Percentiles rank a stretch among this genome's conserved stretches.
These are phyloP conservation scores for Micromonas commoda DNA, from an alignment of 139 green algal genomes.

Conservation along the genomic window DNA sequence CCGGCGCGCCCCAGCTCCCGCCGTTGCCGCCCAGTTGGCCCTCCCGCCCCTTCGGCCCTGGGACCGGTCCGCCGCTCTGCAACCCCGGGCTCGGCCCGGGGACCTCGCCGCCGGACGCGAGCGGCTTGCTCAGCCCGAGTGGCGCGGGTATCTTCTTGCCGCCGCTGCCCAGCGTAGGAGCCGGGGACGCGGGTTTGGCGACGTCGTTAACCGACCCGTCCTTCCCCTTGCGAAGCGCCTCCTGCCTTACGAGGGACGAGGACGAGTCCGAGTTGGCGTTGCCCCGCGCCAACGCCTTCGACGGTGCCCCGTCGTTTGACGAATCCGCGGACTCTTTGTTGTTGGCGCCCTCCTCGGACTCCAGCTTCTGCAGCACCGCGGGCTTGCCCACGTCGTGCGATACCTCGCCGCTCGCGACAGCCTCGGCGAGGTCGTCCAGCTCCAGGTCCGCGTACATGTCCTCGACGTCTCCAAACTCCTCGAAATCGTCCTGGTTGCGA, in stretches of 20 bases:
- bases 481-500: slow-evolving; percentile 65
- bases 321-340: background rate
- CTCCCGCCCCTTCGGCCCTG: background rate
- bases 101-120: too few relatives aligned
- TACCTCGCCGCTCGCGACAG: slow-evolving; percentile 40
- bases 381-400: slow-evolving; percentile 6
- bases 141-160: background rate
- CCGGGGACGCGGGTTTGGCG: too few relatives aligned
- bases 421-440: slow-evolving; percentile 56
- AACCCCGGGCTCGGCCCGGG: background rate
- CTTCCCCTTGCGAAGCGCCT: background rate
- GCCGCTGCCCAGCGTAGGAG: background rate
- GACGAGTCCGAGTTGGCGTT: too few relatives aligned
- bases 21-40: background rate
- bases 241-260: too few relatives aligned
- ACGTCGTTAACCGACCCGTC: too few relatives aligned
- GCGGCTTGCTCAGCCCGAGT: background rate
- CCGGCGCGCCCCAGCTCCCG: slow-evolving; percentile 1
- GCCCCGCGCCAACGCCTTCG: too few relatives aligned
- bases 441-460: slow-evolving; percentile 69
- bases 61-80: background rate
- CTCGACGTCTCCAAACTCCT: slow-evolving; percentile 65
- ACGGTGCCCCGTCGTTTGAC: too few relatives aligned
- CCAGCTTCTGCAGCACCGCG: slow-evolving; percentile 34
- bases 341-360: slow-evolving; percentile 27